phyloP scores from a whole-genome alignment of 2,329 filamentous ascomycete species.

The Talaromyces sp. region DNA sequence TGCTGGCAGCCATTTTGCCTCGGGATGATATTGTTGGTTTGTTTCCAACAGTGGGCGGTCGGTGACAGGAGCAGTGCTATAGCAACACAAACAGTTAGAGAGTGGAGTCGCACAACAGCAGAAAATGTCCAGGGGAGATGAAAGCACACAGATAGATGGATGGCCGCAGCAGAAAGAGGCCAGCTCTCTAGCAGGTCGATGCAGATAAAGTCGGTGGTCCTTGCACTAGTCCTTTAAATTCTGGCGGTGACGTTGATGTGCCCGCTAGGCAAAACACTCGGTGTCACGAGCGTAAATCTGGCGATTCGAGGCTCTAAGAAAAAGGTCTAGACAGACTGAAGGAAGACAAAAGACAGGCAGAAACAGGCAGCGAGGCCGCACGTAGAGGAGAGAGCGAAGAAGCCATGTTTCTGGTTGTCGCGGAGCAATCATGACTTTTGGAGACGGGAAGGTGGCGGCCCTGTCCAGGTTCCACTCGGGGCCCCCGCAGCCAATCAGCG shows the following conservation, averaged over 20 bases:
- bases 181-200: not conserved
- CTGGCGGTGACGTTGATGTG: not conserved
- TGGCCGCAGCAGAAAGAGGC: not conserved
- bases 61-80: not conserved
- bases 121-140: not conserved
- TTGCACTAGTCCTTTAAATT: not conserved
- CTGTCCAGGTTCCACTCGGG: not conserved
- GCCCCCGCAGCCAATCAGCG: conserved; percentile 1
- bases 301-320: not conserved
- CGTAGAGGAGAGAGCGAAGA: not conserved
- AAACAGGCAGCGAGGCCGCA: not conserved
- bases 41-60: not conserved
- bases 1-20: conserved; percentile 1
- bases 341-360: not conserved
- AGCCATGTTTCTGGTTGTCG: not conserved
- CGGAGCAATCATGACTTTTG: not conserved
- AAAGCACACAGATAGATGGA: not conserved
- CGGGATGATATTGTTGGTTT: not conserved
- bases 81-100: not conserved
- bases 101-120: not conserved
- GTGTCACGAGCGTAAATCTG: not conserved
- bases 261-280: not conserved
- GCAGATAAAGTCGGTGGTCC: not conserved
- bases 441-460: not conserved
- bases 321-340: not conserved